Percentiles rank a stretch among this genome's conserved stretches.
Conservation (phyloP, 371 early-diverging fungal genomes). For the Dichotomocladium elegans region DNA sequence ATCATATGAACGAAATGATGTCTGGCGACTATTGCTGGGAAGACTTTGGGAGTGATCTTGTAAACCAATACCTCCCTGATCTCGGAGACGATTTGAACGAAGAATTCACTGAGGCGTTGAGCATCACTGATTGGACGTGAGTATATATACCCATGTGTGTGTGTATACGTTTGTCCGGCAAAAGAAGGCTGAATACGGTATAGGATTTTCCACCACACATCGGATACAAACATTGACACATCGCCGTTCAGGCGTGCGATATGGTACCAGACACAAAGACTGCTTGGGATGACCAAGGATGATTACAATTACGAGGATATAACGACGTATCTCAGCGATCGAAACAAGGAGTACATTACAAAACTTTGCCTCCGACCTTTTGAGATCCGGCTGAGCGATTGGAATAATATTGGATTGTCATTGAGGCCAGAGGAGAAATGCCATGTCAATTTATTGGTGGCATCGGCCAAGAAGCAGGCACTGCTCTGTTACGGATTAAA, state of each 20-base stretch:
- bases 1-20: constrained; percentile 39
- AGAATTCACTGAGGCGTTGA: constrained; percentile 56
- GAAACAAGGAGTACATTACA: constrained; percentile 47
- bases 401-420: constrained; percentile 54
- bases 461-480: constrained; percentile 61
- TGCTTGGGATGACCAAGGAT: constrained; percentile 59
- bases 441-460: constrained; percentile 59
- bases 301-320: constrained; percentile 59
- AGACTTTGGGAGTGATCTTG: constrained; percentile 60
- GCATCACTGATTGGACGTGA: constrained; percentile 61
- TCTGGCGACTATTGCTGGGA: constrained; percentile 68
- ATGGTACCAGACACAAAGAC: constrained; percentile 58
- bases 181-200: background rate
- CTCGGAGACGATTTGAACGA: constrained; percentile 58
- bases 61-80: constrained; percentile 57
- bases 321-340: constrained; percentile 41
- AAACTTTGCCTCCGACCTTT: constrained; percentile 45
- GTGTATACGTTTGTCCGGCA: background rate
- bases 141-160: background rate
- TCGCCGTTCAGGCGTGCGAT: constrained; percentile 61
- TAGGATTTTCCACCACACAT: constrained; percentile 43
- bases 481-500: constrained; percentile 52
- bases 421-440: constrained; percentile 67
- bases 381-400: constrained; percentile 45
- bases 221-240: constrained; percentile 55